phyloP scores from a whole-genome alignment of 352 stramenopile species.

The Pythium rhizo-oryzae region DNA sequence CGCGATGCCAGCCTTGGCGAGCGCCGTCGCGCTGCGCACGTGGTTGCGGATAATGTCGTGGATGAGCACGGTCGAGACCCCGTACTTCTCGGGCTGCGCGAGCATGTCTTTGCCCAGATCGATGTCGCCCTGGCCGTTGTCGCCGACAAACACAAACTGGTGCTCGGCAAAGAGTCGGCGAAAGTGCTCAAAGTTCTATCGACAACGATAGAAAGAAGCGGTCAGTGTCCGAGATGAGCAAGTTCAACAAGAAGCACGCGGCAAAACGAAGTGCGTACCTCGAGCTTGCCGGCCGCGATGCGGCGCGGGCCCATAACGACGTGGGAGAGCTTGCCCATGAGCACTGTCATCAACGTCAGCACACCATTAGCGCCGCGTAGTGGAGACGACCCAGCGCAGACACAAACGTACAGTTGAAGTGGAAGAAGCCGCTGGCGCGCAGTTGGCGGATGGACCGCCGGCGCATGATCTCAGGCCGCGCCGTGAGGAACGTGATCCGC shows the following conservation, averaged over 20 bases:
- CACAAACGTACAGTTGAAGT: constrained; percentile 65
- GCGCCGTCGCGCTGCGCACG: constrained; percentile 13
- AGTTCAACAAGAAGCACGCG: background rate
- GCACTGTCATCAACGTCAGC: constrained; percentile 35
- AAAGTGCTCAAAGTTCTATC: constrained; percentile 79
- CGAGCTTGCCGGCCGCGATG: constrained; percentile 71
- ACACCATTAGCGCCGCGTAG: background rate
- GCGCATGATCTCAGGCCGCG: constrained; percentile 71
- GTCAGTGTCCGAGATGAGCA: background rate
- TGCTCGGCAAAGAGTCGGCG: constrained; percentile 73
- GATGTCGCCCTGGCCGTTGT: constrained; percentile 85
- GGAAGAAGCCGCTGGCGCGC: constrained; percentile 66
- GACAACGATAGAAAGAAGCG: background rate
- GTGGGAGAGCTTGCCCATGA: constrained; percentile 72
- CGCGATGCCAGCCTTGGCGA: constrained; percentile 20
- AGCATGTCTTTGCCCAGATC: constrained; percentile 77
- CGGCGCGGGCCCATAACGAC: constrained; percentile 59
- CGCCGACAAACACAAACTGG: constrained; percentile 79
- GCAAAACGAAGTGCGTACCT: constrained; percentile 30
- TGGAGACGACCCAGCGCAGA: background rate
- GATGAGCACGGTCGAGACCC: constrained; percentile 67
- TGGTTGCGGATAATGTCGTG: constrained; percentile 85
- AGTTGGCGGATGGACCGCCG: constrained; percentile 64
- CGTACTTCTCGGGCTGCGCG: constrained; percentile 49
- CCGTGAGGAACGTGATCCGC: constrained; percentile 77